Evolutionary conservation across 2,329 filamentous ascomycete species (phyloP).

Genomic region (Claviceps digitariae): DNA sequence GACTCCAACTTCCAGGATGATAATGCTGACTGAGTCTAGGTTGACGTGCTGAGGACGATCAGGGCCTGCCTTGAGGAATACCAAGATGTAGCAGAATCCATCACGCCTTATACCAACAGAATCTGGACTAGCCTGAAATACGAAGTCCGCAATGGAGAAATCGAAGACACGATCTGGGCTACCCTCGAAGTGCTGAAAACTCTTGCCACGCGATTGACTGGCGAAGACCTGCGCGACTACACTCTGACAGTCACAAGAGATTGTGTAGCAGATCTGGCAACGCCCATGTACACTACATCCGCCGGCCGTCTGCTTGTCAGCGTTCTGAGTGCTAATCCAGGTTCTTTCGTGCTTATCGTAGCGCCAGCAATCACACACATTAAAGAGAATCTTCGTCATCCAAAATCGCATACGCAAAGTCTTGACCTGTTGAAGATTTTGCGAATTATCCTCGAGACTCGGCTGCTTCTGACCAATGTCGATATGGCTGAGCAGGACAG

Average conservation of each 20-base stretch:
- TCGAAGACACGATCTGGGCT: slow-evolving; percentile 41
- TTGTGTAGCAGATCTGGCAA: slow-evolving; percentile 38
- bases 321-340: slow-evolving; percentile 32
- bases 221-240: slow-evolving; percentile 31
- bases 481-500: slow-evolving; percentile 22
- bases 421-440: slow-evolving; percentile 38
- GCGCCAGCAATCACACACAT: slow-evolving; percentile 34
- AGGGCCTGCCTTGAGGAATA: slow-evolving; percentile 39
- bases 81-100: slow-evolving; percentile 28
- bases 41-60: slow-evolving; percentile 43
- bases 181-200: slow-evolving; percentile 41
- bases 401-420: slow-evolving; percentile 35
- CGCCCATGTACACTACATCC: slow-evolving; percentile 35
- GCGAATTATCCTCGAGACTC: slow-evolving; percentile 35
- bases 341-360: slow-evolving; percentile 34
- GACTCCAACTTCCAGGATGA: background rate
- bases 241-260: slow-evolving; percentile 36
- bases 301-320: slow-evolving; percentile 39
- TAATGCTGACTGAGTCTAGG: slow-evolving; percentile 16
- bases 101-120: slow-evolving; percentile 34
- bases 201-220: slow-evolving; percentile 31
- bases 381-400: slow-evolving; percentile 35
- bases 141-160: slow-evolving; percentile 47
- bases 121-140: slow-evolving; percentile 50
- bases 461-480: slow-evolving; percentile 24